phyloP scores from a whole-genome alignment of 2,329 filamentous ascomycete genomes.

The Phoma sp. region DNA sequence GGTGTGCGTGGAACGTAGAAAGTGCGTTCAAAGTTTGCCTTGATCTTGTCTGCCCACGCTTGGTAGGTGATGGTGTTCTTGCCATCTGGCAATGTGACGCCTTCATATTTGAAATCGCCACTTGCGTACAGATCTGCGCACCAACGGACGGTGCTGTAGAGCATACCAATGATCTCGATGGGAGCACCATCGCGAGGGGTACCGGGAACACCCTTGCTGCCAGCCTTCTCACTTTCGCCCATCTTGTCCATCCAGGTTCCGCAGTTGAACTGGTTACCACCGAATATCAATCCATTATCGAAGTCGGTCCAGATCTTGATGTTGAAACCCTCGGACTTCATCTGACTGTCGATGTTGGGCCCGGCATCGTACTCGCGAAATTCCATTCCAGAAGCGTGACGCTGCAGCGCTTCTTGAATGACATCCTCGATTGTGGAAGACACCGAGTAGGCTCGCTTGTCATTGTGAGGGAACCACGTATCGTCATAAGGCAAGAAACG shows the following conservation, averaged over 20 bases:
- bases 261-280: slow-evolving; percentile 92
- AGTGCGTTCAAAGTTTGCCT: slow-evolving; percentile 86
- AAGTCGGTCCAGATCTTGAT: slow-evolving; percentile 91
- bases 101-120: slow-evolving; percentile 73
- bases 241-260: slow-evolving; percentile 99
- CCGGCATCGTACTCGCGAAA: slow-evolving; percentile 96
- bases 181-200: slow-evolving; percentile 97
- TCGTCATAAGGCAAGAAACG: slow-evolving; percentile 96
- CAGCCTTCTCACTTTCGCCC: slow-evolving; percentile 93
- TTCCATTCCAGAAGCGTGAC: slow-evolving; percentile 87
- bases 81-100: slow-evolving; percentile 71
- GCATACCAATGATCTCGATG: slow-evolving; percentile 90
- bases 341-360: slow-evolving; percentile 84
- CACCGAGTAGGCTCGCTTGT: slow-evolving; percentile 82
- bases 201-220: slow-evolving; percentile 90
- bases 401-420: slow-evolving; percentile 90
- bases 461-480: slow-evolving; percentile 85
- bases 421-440: slow-evolving; percentile 85
- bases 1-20: slow-evolving; percentile 81
- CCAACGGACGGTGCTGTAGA: slow-evolving; percentile 90
- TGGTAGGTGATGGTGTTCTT: slow-evolving; percentile 68
- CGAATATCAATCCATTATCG: slow-evolving; percentile 88
- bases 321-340: slow-evolving; percentile 90
- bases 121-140: slow-evolving; percentile 69
- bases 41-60: slow-evolving; percentile 81